Evolutionary conservation across 495 filamentous ascomycete genomes (phyloP).

Genomic region (Ramalina intermedia): DNA sequence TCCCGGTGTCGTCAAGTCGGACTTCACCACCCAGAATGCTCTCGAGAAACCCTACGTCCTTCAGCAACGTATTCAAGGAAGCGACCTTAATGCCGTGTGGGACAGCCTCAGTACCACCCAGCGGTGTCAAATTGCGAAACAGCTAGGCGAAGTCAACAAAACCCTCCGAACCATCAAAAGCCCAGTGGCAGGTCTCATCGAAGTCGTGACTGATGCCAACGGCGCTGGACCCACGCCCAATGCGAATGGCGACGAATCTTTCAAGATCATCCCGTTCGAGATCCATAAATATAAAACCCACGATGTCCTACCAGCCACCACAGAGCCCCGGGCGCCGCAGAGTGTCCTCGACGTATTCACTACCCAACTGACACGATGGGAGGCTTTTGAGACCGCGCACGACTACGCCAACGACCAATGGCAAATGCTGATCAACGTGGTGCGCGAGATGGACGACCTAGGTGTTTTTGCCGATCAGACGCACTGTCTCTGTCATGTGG

Average conservation of each 20-base stretch:
- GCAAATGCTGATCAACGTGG: conserved; percentile 1
- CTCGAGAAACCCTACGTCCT: conserved; percentile 10
- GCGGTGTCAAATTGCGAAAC: background rate
- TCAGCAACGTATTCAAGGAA: conserved; percentile 6
- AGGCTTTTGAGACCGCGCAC: background rate
- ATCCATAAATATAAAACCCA: background rate
- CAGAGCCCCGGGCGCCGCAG: too few relatives aligned
- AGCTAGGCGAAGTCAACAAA: background rate
- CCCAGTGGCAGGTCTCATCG: conserved; percentile 1
- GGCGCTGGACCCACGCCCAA: background rate
- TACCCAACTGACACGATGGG: background rate
- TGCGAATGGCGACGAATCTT: background rate
- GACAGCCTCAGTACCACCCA: conserved; percentile 5
- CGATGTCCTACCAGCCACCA: background rate
- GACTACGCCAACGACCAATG: background rate
- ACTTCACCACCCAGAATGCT: conserved; percentile 6
- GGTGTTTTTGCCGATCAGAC: background rate
- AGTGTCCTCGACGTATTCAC: background rate
- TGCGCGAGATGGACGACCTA: conserved; percentile 4
- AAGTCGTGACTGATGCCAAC: background rate
- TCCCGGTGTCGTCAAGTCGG: background rate
- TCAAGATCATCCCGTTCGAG: conserved; percentile 8
- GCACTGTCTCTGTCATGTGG: conserved; percentile 23
- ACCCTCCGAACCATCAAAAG: conserved; percentile 3
- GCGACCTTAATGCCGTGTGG: conserved; percentile 4